These are phyloP conservation scores for Alternaria sp. DNA, from an alignment of 2,329 filamentous ascomycete genomes.

Conservation along the genomic window DNA sequence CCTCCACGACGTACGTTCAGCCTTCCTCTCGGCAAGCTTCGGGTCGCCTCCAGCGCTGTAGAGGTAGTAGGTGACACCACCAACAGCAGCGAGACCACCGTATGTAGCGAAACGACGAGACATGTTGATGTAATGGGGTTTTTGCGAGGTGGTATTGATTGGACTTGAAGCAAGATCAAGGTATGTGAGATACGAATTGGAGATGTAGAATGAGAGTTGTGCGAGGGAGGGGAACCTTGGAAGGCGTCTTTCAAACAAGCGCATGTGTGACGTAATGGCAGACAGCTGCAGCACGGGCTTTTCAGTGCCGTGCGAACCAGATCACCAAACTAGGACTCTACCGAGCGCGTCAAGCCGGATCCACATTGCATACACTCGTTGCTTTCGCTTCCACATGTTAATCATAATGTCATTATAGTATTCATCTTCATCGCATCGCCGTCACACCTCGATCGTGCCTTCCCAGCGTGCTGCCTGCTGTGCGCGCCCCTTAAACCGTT, in stretches of 20 bases:
- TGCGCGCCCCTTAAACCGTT: slow-evolving; percentile 27
- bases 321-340: slow-evolving; percentile 23
- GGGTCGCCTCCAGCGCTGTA: slow-evolving; percentile 84
- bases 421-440: background rate
- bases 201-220: slow-evolving; percentile 6
- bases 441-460: slow-evolving; percentile 5
- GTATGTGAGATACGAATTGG: slow-evolving; percentile 8
- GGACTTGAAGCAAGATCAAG: slow-evolving; percentile 5
- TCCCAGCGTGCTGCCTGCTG: slow-evolving; percentile 1
- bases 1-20: slow-evolving; percentile 70
- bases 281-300: slow-evolving; percentile 25
- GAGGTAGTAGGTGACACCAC: slow-evolving; percentile 81
- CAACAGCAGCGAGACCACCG: slow-evolving; percentile 56
- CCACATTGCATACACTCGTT: slow-evolving; percentile 3
- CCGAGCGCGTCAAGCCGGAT: slow-evolving; percentile 2
- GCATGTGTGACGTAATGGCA: slow-evolving; percentile 36
- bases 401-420: slow-evolving; percentile 4
- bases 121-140: slow-evolving; percentile 29
- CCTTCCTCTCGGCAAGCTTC: slow-evolving; percentile 82
- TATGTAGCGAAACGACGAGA: slow-evolving; percentile 34
- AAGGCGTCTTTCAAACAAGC: slow-evolving; percentile 29
- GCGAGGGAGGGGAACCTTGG: slow-evolving; percentile 28
- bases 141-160: slow-evolving; percentile 5
- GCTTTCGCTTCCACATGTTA: slow-evolving; percentile 6
- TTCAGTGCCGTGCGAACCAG: slow-evolving; percentile 19